phyloP scores from a whole-genome alignment of 78 protist species.

The Diacronema lutheri region DNA sequence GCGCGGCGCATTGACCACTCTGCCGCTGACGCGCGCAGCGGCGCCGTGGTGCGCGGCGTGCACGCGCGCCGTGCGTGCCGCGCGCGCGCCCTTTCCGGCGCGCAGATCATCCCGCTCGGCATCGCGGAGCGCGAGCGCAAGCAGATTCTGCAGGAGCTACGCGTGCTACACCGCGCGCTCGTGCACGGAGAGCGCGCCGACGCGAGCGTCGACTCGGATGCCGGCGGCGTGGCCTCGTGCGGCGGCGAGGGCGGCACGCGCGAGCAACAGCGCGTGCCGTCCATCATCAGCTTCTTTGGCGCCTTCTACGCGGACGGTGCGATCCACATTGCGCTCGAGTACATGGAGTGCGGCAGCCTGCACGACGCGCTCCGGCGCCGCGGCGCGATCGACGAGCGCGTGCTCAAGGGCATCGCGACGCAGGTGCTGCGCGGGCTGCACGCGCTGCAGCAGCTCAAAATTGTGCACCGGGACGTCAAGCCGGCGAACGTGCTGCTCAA shows the following conservation, averaged over 20 bases:
- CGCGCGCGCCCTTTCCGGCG: background rate
- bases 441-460: background rate
- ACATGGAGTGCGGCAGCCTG: background rate
- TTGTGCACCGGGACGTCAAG: conserved; percentile 5
- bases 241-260: too few species aligned
- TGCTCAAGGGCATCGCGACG: background rate
- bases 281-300: background rate
- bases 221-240: too few species aligned
- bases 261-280: background rate
- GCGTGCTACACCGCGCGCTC: background rate
- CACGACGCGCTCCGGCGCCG: background rate
- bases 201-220: too few species aligned
- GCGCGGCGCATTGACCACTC: too few species aligned
- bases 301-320: conserved; percentile 1
- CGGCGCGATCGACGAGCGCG: background rate
- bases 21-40: too few species aligned
- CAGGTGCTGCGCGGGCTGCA: background rate
- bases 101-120: background rate
- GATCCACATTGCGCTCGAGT: background rate
- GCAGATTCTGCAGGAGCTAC: background rate
- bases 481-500: background rate
- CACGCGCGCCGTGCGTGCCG: too few species aligned
- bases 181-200: background rate
- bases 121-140: background rate
- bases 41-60: too few species aligned